A percentile compares a stretch with the other conserved stretches of the same genome.
phyloP scores from a whole-genome alignment of 2,329 filamentous ascomycete species.

The Chrysoporthe deuterocubensis region DNA sequence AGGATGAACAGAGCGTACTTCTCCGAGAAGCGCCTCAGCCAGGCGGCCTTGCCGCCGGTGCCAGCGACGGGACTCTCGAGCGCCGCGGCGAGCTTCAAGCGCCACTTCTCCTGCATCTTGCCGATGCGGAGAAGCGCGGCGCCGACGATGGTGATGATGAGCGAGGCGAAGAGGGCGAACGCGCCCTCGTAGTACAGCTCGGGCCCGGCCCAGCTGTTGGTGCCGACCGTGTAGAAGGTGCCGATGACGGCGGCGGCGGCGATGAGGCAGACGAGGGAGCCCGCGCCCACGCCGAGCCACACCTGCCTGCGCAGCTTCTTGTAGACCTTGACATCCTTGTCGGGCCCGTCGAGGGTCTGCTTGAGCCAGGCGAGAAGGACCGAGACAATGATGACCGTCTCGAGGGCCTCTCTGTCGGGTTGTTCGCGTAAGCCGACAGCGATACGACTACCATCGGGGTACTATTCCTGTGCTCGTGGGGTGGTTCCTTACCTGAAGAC shows the following conservation, averaged over 20 bases:
- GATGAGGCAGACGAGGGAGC: constrained; percentile 66
- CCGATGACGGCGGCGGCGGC: constrained; percentile 72
- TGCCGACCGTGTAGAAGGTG: constrained; percentile 71
- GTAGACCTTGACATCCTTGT: constrained; percentile 63
- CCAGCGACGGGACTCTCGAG: constrained; percentile 27
- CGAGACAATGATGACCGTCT: constrained; percentile 81
- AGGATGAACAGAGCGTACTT: constrained; percentile 79
- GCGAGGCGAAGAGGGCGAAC: constrained; percentile 67
- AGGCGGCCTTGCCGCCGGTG: constrained; percentile 42
- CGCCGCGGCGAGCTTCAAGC: constrained; percentile 69
- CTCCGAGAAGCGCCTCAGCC: constrained; percentile 56
- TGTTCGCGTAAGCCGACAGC: too few relatives aligned
- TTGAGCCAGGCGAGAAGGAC: constrained; percentile 81
- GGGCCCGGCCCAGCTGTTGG: constrained; percentile 61
- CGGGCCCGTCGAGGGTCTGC: constrained; percentile 70
- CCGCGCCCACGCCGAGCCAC: constrained; percentile 65
- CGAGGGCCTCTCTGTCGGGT: constrained; percentile 66
- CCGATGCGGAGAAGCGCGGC: constrained; percentile 74
- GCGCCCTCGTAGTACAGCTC: constrained; percentile 77
- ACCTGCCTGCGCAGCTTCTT: constrained; percentile 70
- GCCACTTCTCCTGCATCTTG: constrained; percentile 80
- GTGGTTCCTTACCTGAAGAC: constrained; percentile 57
- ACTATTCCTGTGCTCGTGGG: too few relatives aligned
- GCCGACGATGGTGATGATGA: constrained; percentile 76
- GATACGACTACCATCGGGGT: too few relatives aligned